These are phyloP conservation scores for Nicotiana paniculata DNA, from an alignment of 257 asterid genomes.

Conservation along the genomic window DNA sequence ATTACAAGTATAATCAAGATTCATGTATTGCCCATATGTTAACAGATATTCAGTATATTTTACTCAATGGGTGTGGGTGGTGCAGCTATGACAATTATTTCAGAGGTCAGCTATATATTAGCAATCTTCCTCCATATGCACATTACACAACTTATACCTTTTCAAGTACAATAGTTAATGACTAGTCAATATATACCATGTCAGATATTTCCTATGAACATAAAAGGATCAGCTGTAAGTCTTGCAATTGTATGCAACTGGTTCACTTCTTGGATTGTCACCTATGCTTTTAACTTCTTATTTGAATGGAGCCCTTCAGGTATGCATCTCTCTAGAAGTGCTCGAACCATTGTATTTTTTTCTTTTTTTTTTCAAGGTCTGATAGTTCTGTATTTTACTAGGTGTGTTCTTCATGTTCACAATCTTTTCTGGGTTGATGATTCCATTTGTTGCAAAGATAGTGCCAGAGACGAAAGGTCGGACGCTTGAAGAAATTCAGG, in stretches of 20 bases:
- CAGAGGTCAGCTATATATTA: conserved; percentile 48
- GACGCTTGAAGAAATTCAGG: conserved; percentile 65
- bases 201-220: conserved; percentile 68
- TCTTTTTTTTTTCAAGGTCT: background rate
- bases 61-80: conserved; percentile 75
- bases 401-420: conserved; percentile 49
- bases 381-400: conserved; percentile 9
- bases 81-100: conserved; percentile 55
- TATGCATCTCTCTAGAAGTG: conserved; percentile 10
- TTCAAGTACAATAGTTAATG: background rate
- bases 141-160: background rate
- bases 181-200: background rate
- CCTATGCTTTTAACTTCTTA: conserved; percentile 56
- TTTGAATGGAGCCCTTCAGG: conserved; percentile 69
- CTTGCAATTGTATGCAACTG: conserved; percentile 56
- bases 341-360: background rate
- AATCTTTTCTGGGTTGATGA: conserved; percentile 26
- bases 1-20: background rate
- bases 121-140: background rate
- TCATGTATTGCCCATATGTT: background rate
- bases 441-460: conserved; percentile 48
- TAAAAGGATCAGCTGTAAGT: conserved; percentile 61
- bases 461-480: conserved; percentile 90
- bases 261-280: conserved; percentile 48
- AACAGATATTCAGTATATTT: conserved; percentile 23